phyloP scores from a whole-genome alignment of 768 basidiomycete genomes.

The Suillus ampliporus region DNA sequence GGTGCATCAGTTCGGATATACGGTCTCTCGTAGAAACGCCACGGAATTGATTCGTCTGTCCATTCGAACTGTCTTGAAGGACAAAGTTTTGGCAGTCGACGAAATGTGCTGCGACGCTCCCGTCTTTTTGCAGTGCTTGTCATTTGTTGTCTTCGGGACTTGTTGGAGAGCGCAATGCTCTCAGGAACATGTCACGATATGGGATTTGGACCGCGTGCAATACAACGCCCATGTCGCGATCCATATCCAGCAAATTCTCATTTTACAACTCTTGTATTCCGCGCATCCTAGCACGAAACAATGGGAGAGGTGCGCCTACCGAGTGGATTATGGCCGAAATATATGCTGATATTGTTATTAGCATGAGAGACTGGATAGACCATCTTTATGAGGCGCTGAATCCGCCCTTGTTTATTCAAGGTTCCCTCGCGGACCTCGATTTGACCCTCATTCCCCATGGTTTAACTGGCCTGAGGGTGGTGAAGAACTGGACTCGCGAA shows the following conservation, averaged over 20 bases:
- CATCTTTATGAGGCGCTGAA: conserved; percentile 54
- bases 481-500: conserved; percentile 53
- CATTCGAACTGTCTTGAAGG: conserved; percentile 35
- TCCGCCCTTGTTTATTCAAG: conserved; percentile 53
- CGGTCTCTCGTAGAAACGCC: conserved; percentile 28
- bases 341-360: background rate
- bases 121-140: conserved; percentile 48
- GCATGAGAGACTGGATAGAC: conserved; percentile 43
- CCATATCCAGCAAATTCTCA: conserved; percentile 54
- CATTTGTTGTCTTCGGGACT: conserved; percentile 30
- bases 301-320: conserved; percentile 11
- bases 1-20: background rate
- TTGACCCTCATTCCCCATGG: conserved; percentile 47
- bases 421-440: conserved; percentile 45
- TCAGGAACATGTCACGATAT: conserved; percentile 39
- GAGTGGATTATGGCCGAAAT: background rate
- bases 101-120: conserved; percentile 32
- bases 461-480: conserved; percentile 38
- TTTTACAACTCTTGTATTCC: conserved; percentile 43
- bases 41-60: conserved; percentile 26
- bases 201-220: conserved; percentile 32
- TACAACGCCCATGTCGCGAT: conserved; percentile 50
- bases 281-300: conserved; percentile 9
- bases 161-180: conserved; percentile 45
- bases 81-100: conserved; percentile 39